Base-by-base conservation (phyloP, 2,329 filamentous ascomycete genomes). In the Thelonectria rubi region DNA sequence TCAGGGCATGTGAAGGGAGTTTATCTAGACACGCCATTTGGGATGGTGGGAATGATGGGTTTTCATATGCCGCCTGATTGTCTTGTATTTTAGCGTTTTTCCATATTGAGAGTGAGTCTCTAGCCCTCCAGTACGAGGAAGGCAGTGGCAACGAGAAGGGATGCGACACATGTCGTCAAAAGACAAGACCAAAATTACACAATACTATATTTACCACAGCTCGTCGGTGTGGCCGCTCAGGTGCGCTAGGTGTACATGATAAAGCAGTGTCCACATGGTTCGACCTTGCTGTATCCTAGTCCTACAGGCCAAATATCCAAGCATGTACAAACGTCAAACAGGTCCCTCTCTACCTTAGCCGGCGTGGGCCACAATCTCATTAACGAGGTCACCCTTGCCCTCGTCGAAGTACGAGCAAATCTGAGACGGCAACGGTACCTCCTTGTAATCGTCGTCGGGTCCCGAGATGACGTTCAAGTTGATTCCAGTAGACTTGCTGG, bases 311-410 rank as follows among this genome's bases (percentile, higher is more conserved):
- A 56, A 40, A 60, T 58, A 70, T 67, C 57, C 55, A 70, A 71
- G 47, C 21, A 46, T 30, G 18, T 21, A 45, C 12, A 37, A 32
- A 24, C 46, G 8, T 24, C n/a, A 18, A 40, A 43, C 15, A 18
- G 18, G 18, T 17, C 18, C 2, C 15, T 14, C 2, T 37, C 34
- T 10, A 32, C 73, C 46, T 30, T 83, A 97, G 58, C 94, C 94
- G 65, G 91, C 88, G 80, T 98, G 94, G 72, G 95, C 93, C 17
- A 99, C 95, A 76, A 99, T 98, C 84, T 98, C 94, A 73, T 88
- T 97, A 26, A 94, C 86, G 65, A 98, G 75, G 66, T 91, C 88
- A 20, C 92, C 91, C 77, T 93, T 86, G 52, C 75, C 81, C 77
- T 89, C 75, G 60, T 92, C 81, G 86, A 83, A 85, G 83, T 92